A percentile compares a stretch with the other conserved stretches of the same genome.
Evolutionary conservation across 169 alveolate genomes (phyloP).

Genomic region (Eimeria necatrix): DNA sequence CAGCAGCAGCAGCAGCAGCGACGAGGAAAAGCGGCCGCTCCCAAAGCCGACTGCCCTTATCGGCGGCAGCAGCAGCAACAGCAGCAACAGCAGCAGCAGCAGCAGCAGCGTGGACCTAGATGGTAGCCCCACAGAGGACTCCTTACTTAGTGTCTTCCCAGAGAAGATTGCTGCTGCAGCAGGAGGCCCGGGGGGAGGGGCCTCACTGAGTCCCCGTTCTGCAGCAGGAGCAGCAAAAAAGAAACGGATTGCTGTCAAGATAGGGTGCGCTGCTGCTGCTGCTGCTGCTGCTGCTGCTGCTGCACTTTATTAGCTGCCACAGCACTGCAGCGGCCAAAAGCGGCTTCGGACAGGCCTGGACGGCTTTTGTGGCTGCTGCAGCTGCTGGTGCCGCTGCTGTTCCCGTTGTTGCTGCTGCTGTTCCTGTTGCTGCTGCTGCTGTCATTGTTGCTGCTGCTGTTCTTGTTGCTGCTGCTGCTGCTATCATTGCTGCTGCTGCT

Average conservation of each 20-base stretch:
- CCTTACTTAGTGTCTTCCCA: background rate
- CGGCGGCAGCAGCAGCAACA: background rate
- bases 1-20: conserved; percentile 5
- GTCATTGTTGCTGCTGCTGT: no score
- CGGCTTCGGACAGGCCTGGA: no score
- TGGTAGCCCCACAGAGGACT: background rate
- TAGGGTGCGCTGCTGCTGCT: background rate
- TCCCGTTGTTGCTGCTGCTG: background rate
- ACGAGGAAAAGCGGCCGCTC: background rate
- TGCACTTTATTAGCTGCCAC: background rate
- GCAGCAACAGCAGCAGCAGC: background rate
- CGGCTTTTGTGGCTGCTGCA: no score
- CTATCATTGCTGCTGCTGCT: no score
- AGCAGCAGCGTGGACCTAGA: background rate
- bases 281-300: background rate
- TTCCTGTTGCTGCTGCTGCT: background rate
- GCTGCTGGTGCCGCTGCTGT: no score
- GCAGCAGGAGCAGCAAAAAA: background rate
- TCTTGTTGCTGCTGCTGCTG: no score
- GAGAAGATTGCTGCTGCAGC: background rate
- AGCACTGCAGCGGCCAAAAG: no score
- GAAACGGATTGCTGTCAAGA: background rate
- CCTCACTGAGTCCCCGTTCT: background rate
- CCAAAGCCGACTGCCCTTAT: background rate
- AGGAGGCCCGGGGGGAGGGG: background rate